Evolutionary conservation across 192 early-diverging fungal species (phyloP).

Genomic region (Glomus cerebriforme): DNA sequence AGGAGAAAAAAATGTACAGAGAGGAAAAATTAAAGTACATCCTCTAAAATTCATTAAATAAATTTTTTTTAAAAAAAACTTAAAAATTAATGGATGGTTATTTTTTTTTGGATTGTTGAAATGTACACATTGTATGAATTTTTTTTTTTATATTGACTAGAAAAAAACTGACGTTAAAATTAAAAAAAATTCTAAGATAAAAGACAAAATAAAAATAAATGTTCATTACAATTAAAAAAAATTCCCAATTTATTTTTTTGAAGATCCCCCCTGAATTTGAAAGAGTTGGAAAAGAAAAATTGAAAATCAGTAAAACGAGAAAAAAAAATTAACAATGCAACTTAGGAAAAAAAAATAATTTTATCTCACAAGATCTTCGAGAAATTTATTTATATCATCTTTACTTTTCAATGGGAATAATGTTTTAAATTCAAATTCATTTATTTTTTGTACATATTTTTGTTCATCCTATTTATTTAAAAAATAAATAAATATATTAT

Average conservation of each 20-base stretch:
- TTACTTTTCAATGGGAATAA: neutral
- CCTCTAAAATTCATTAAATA: neutral
- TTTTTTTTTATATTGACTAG: neutral
- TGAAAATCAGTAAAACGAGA: neutral
- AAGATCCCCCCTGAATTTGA: neutral
- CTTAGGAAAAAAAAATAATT: neutral
- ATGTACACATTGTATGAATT: constrained; percentile 15
- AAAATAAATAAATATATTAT: neutral
- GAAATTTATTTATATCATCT: constrained; percentile 18
- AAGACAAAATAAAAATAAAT: neutral
- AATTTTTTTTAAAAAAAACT: neutral
- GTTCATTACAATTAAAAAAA: neutral
- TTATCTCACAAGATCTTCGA: constrained; percentile 3
- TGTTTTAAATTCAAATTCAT: constrained; percentile 22
- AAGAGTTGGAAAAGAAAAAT: neutral
- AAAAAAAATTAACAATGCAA: neutral
- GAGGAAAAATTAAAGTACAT: neutral
- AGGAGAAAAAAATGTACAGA: constrained; percentile 1
- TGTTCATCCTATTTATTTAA: neutral
- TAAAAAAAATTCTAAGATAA: neutral
- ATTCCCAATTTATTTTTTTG: constrained; percentile 18
- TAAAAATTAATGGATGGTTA: constrained; percentile 12
- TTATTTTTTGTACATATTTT: constrained; percentile 4
- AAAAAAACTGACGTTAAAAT: neutral
- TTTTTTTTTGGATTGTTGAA: constrained; percentile 2